These are phyloP conservation scores for Debaryomyces psychrophilus DNA, from an alignment of 1,139 yeast genomes.

Conservation along the genomic window DNA sequence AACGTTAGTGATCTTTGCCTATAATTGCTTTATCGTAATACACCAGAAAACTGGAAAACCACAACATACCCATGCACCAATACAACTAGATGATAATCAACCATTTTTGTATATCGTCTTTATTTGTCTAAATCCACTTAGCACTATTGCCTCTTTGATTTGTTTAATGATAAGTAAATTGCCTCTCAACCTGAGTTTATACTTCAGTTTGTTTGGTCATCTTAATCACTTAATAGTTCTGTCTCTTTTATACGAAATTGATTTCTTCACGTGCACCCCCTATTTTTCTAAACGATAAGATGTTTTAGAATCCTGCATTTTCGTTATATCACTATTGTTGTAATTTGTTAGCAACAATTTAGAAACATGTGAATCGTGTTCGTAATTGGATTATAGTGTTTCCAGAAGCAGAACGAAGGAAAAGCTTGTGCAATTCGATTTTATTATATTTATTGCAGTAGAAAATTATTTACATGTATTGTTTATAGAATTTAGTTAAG, in stretches of 20 bases:
- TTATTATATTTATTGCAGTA: too few relatives aligned
- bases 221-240: background rate
- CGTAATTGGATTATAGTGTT: too few relatives aligned
- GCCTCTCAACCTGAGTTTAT: background rate
- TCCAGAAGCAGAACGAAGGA: too few relatives aligned
- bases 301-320: too few relatives aligned
- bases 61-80: conserved; percentile 70
- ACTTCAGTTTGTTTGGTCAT: background rate
- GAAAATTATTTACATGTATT: background rate
- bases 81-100: conserved; percentile 59
- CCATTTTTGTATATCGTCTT: conserved; percentile 18
- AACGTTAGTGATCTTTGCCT: conserved; percentile 14
- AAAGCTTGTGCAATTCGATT: too few relatives aligned
- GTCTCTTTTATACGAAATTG: background rate
- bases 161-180: background rate
- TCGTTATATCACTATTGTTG: too few relatives aligned
- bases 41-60: background rate
- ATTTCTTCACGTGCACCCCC: background rate
- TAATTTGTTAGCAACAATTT: too few relatives aligned
- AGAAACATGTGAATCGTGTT: too few relatives aligned
- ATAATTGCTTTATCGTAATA: conserved; percentile 1
- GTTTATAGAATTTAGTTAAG: background rate
- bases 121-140: background rate
- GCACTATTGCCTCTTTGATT: background rate
- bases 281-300: background rate